phyloP scores from a whole-genome alignment of 495 filamentous ascomycete species.

The Aspergillus wentii region DNA sequence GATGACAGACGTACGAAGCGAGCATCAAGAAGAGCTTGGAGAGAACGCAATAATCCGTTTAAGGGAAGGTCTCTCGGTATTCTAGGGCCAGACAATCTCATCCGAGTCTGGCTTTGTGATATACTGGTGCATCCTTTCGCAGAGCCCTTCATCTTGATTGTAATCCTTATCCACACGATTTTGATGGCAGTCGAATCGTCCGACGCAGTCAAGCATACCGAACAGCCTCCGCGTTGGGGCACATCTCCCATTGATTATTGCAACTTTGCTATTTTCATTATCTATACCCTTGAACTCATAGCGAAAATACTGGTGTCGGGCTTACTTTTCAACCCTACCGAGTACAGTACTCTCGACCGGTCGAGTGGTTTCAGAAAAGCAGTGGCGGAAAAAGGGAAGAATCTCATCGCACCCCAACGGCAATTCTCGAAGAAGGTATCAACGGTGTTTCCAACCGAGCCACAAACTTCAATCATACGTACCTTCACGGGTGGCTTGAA shows the following conservation, averaged over 20 bases:
- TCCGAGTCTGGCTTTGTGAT: constrained; percentile 76
- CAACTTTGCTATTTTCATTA: constrained; percentile 75
- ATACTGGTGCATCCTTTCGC: constrained; percentile 82
- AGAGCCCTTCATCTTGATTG: constrained; percentile 78
- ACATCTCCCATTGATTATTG: constrained; percentile 67
- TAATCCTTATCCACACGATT: constrained; percentile 86
- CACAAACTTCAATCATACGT: constrained; percentile 69
- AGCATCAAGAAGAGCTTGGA: constrained; percentile 42
- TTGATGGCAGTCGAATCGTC: constrained; percentile 79
- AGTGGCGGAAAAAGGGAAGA: constrained; percentile 67
- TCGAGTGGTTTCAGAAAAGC: constrained; percentile 66
- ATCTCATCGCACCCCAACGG: constrained; percentile 75
- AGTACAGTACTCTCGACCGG: constrained; percentile 77
- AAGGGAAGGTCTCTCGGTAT: constrained; percentile 83
- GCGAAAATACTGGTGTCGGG: constrained; percentile 87
- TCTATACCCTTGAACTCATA: constrained; percentile 85
- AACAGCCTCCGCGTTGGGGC: constrained; percentile 56
- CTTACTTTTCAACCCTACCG: constrained; percentile 77
- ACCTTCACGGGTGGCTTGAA: constrained; percentile 74
- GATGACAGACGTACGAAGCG: constrained; percentile 28
- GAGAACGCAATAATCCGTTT: constrained; percentile 68
- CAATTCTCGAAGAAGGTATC: constrained; percentile 55
- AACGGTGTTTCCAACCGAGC: constrained; percentile 28
- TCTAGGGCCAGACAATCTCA: constrained; percentile 68
- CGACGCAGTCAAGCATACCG: constrained; percentile 56